A percentile compares a stretch with the other conserved stretches of the same genome.
Conservation (phyloP, 2,329 filamentous ascomycete genomes). For the Leptographium radiaticola region DNA sequence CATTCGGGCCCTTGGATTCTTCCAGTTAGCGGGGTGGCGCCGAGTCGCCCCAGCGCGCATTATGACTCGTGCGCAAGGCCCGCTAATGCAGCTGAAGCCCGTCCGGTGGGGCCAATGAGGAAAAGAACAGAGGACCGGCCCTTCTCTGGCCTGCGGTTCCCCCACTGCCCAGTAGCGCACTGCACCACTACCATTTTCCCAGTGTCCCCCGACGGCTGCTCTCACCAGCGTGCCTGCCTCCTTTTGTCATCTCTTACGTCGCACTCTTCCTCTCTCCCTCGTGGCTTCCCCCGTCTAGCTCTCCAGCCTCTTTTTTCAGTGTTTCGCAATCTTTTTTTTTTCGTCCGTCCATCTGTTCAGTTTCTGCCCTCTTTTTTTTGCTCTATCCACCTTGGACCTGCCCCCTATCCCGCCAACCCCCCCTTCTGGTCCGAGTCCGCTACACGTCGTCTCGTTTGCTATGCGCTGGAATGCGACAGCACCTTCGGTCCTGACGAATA, state of each 20-base stretch:
- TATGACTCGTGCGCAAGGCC: neutral
- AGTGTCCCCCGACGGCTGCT: neutral
- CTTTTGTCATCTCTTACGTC: neutral
- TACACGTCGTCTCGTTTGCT: neutral
- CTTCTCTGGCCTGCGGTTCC: neutral
- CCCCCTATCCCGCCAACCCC: neutral
- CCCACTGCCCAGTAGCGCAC: neutral
- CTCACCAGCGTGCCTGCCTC: neutral
- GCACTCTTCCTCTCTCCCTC: neutral
- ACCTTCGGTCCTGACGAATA: neutral
- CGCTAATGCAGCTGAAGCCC: constrained; percentile 2
- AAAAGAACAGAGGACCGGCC: neutral
- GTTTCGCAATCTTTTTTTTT: neutral
- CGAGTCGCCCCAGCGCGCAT: neutral
- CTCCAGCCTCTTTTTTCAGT: neutral
- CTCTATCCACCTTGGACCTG: neutral
- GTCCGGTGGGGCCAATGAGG: neutral
- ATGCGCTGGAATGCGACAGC: constrained; percentile 10
- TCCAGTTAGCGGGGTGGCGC: neutral
- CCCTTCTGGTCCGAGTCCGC: neutral
- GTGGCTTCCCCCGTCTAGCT: neutral
- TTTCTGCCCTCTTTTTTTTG: neutral
- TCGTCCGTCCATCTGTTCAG: neutral
- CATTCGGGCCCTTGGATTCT: neutral
- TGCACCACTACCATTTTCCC: neutral